phyloP scores from a whole-genome alignment of 768 basidiomycete genomes.

The Lactarius vividus region DNA sequence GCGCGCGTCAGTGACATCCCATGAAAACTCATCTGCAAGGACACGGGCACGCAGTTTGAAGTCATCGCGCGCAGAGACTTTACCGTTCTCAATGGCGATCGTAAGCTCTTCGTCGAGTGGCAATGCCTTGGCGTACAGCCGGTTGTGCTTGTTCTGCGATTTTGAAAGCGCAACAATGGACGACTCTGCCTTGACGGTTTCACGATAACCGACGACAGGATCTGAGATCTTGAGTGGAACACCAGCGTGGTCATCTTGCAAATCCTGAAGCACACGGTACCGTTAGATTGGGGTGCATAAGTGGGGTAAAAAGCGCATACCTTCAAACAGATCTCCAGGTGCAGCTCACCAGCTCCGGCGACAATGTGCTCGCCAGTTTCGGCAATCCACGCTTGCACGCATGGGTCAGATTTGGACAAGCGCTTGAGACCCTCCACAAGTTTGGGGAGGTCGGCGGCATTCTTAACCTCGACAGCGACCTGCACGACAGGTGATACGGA shows the following conservation, averaged over 20 bases:
- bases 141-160: conserved; percentile 99
- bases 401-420: conserved; percentile 99
- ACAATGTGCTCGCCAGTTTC: conserved; percentile 98
- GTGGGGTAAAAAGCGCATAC: conserved; percentile 37
- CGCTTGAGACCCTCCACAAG: conserved; percentile 99
- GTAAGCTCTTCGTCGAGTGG: conserved; percentile 94
- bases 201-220: conserved; percentile 95
- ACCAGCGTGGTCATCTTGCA: conserved; percentile 99
- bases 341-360: conserved; percentile 98
- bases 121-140: conserved; percentile 90
- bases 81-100: conserved; percentile 86
- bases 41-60: conserved; percentile 94
- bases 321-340: conserved; percentile 99
- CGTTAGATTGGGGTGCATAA: conserved; percentile 3
- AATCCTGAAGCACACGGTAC: conserved; percentile 57
- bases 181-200: conserved; percentile 96
- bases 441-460: conserved; percentile 97
- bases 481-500: conserved; percentile 99
- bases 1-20: conserved; percentile 99
- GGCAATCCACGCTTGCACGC: conserved; percentile 91
- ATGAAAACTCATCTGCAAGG: conserved; percentile 93
- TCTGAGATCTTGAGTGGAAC: conserved; percentile 98
- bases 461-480: conserved; percentile 99
- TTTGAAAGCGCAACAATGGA: conserved; percentile 96
- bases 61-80: conserved; percentile 89